A percentile compares a stretch with the other conserved stretches of the same genome.
phyloP scores from a whole-genome alignment of 768 basidiomycete genomes.

The Leccinum uliginosum region DNA sequence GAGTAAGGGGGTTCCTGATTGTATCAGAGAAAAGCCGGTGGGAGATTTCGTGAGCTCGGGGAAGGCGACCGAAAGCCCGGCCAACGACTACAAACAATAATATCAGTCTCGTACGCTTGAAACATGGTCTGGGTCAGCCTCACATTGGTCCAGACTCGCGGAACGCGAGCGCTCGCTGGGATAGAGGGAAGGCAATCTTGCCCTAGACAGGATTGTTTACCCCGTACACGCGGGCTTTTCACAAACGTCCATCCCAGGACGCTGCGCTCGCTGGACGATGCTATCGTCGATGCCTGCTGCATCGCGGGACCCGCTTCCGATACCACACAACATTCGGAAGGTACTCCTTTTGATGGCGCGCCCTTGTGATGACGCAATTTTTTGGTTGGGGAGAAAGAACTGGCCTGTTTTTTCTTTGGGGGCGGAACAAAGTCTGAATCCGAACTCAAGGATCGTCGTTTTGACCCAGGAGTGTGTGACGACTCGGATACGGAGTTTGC shows the following conservation, averaged over 20 bases:
- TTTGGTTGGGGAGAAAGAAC: not conserved
- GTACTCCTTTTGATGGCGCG: not conserved
- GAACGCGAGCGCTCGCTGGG: constrained; percentile 2
- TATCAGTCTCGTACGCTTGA: not conserved
- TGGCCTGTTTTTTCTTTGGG: constrained; percentile 8
- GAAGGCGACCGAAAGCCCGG: constrained; percentile 18
- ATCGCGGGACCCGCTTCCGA: not conserved
- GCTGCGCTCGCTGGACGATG: not conserved
- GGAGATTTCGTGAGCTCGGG: constrained; percentile 22
- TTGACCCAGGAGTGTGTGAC: not conserved
- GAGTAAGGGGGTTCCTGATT: constrained; percentile 27
- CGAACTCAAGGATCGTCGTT: constrained; percentile 18
- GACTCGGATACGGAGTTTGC: not conserved
- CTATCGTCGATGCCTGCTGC: not conserved
- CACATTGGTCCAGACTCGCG: constrained; percentile 29
- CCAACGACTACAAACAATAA: constrained; percentile 16
- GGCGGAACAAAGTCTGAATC: not conserved
- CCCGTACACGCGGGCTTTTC: not conserved
- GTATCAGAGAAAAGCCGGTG: constrained; percentile 22
- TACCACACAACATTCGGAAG: not conserved
- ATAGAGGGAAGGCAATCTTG: not conserved
- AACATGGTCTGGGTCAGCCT: constrained; percentile 5
- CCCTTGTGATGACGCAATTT: not conserved
- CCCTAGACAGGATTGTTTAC: not conserved
- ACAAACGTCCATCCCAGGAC: constrained; percentile 20